phyloP scores from a whole-genome alignment of 164 flowering plant genomes.

The Magnolia sinica region DNA sequence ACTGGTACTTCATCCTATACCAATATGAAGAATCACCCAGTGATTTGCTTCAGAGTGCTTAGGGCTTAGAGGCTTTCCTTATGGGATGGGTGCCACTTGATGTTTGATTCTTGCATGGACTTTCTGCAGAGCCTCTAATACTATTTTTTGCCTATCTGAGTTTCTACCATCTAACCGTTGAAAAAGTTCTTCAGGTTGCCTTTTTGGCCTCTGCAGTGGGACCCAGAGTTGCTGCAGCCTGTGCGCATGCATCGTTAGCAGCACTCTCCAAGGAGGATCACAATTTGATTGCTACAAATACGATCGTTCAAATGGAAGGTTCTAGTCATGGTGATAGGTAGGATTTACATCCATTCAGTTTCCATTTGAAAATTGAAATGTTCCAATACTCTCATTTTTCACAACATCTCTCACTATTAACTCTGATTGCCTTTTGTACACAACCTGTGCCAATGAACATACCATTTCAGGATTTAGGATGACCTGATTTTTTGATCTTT shows the following conservation, averaged over 20 bases:
- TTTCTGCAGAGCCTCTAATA: background rate
- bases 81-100: background rate
- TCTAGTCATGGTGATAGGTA: slow-evolving; percentile 50
- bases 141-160: background rate
- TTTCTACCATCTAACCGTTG: slow-evolving; percentile 7
- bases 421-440: too few relatives aligned
- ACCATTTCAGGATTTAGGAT: too few relatives aligned
- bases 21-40: too few relatives aligned
- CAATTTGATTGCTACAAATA: slow-evolving; percentile 23
- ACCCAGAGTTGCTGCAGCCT: slow-evolving; percentile 98
- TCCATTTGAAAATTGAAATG: background rate
- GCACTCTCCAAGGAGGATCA: slow-evolving; percentile 58
- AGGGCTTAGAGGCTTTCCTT: too few relatives aligned
- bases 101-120: slow-evolving; percentile 1
- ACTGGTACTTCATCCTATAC: too few relatives aligned
- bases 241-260: slow-evolving; percentile 92
- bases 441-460: too few relatives aligned
- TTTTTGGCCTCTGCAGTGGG: slow-evolving; percentile 92
- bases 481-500: background rate
- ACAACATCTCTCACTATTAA: too few relatives aligned
- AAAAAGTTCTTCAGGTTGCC: slow-evolving; percentile 60
- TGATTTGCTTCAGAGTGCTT: too few relatives aligned
- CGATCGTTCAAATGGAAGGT: slow-evolving; percentile 36
- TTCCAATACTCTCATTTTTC: background rate
- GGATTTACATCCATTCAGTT: slow-evolving; percentile 11